Evolutionary conservation across 2,329 filamentous ascomycete genomes (phyloP).

Genomic region (Purpureocillium takamizusanense): DNA sequence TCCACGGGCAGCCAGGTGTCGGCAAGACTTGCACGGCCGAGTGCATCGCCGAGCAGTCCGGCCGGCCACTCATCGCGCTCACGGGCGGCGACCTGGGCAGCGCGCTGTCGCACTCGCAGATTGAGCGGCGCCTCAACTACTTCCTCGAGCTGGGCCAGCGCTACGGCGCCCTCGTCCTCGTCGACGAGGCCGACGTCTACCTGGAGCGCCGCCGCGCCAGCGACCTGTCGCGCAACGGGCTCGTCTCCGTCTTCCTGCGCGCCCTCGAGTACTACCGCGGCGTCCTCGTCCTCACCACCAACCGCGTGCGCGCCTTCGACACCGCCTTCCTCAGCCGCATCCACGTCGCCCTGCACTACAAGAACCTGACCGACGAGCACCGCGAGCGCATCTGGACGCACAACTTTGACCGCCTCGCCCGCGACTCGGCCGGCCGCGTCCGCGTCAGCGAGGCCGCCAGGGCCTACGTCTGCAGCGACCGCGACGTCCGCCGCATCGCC

Average conservation of each 20-base stretch:
- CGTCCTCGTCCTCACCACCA: conserved; percentile 41
- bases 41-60: conserved; percentile 41
- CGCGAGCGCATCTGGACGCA: too few relatives aligned
- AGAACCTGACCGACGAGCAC: conserved; percentile 28
- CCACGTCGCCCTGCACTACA: conserved; percentile 39
- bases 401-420: conserved; percentile 2
- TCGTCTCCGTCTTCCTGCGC: conserved; percentile 40
- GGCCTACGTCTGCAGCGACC: conserved; percentile 27
- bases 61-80: conserved; percentile 40
- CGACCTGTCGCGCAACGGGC: conserved; percentile 36
- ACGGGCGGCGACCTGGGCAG: conserved; percentile 39
- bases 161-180: conserved; percentile 41
- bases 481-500: conserved; percentile 25
- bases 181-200: conserved; percentile 54
- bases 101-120: conserved; percentile 15
- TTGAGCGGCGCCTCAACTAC: conserved; percentile 35
- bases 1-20: conserved; percentile 44
- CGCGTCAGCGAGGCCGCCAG: conserved; percentile 27
- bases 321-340: conserved; percentile 39
- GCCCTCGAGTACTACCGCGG: conserved; percentile 42
- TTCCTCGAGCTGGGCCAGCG: conserved; percentile 39
- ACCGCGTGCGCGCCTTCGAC: conserved; percentile 38
- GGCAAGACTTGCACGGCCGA: conserved; percentile 50
- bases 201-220: conserved; percentile 38
- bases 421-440: conserved; percentile 27